Evolutionary conservation across 441 rosid genomes (phyloP).

Genomic region (Sinapis alba): DNA sequence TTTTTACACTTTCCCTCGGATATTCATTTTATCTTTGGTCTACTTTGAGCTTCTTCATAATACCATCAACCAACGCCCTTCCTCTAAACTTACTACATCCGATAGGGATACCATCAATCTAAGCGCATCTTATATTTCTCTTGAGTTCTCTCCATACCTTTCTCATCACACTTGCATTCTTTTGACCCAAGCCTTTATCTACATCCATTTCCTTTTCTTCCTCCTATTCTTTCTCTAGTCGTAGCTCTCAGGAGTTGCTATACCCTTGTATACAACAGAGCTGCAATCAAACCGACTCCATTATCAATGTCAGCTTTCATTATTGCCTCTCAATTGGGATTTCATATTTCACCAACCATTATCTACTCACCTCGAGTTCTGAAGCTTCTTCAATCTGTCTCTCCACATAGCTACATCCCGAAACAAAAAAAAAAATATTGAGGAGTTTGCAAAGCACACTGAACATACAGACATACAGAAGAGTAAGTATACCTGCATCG

Average conservation of each 20-base stretch:
- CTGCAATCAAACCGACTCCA: conserved; percentile 24
- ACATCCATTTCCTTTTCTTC: conserved; percentile 14
- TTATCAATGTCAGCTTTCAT: conserved; percentile 9
- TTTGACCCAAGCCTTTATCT: conserved; percentile 28
- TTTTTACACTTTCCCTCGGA: conserved; percentile 9
- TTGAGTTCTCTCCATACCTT: conserved; percentile 7
- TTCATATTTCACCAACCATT: conserved; percentile 13
- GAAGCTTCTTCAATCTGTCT: conserved; percentile 66
- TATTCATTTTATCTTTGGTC: conserved; percentile 10
- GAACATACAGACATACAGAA: conserved; percentile 5
- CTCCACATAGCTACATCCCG: conserved; percentile 65
- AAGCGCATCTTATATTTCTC: conserved; percentile 19
- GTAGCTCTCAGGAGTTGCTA: conserved; percentile 37
- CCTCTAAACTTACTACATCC: conserved; percentile 7
- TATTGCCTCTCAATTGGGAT: neutral
- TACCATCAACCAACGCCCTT: conserved; percentile 1
- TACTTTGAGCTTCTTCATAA: neutral
- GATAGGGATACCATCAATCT: conserved; percentile 18
- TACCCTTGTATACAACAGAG: conserved; percentile 14
- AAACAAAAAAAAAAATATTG: neutral
- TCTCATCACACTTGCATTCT: conserved; percentile 25
- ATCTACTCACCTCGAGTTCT: conserved; percentile 46
- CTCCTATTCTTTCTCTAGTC: conserved; percentile 35
- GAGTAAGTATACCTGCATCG: conserved; percentile 74
- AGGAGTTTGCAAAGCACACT: conserved; percentile 6